Percentiles rank a stretch among this genome's conserved stretches.
Conservation (phyloP, 2,329 filamentous ascomycete species). For the Neoascochyta sp. region DNA sequence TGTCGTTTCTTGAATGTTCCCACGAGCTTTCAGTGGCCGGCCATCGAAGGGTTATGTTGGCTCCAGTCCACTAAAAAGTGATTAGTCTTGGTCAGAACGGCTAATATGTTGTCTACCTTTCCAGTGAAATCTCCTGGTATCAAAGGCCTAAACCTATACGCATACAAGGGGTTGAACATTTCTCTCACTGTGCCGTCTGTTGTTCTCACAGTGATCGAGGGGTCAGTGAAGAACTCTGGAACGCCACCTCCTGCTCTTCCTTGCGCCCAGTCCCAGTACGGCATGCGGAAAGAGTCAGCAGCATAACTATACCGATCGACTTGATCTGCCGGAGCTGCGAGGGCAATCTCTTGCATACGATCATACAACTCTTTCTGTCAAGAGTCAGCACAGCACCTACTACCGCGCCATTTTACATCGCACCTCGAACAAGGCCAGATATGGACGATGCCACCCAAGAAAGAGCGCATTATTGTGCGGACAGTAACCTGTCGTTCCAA, state of each 20-base stretch:
- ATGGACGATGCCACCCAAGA: slow-evolving; percentile 81
- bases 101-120: slow-evolving; percentile 14
- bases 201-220: slow-evolving; percentile 13
- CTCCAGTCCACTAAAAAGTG: slow-evolving; percentile 16
- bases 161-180: slow-evolving; percentile 29
- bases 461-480: slow-evolving; percentile 74
- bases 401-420: slow-evolving; percentile 1
- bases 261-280: slow-evolving; percentile 36
- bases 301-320: slow-evolving; percentile 20
- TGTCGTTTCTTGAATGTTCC: slow-evolving; percentile 16
- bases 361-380: slow-evolving; percentile 30
- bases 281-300: slow-evolving; percentile 30
- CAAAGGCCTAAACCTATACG: slow-evolving; percentile 26
- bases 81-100: too few species aligned
- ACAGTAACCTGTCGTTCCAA: slow-evolving; percentile 60
- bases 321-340: slow-evolving; percentile 12
- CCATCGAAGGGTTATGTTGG: slow-evolving; percentile 32
- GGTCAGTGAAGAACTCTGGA: slow-evolving; percentile 23
- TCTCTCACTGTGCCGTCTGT: slow-evolving; percentile 11
- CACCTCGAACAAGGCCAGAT: slow-evolving; percentile 62
- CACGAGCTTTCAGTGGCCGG: slow-evolving; percentile 17
- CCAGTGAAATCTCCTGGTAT: slow-evolving; percentile 22
- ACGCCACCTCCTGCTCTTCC: slow-evolving; percentile 16
- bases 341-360: slow-evolving; percentile 18
- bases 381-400: slow-evolving; percentile 1